These are phyloP conservation scores for Letharia columbiana DNA, from an alignment of 495 filamentous ascomycete genomes.

Conservation along the genomic window DNA sequence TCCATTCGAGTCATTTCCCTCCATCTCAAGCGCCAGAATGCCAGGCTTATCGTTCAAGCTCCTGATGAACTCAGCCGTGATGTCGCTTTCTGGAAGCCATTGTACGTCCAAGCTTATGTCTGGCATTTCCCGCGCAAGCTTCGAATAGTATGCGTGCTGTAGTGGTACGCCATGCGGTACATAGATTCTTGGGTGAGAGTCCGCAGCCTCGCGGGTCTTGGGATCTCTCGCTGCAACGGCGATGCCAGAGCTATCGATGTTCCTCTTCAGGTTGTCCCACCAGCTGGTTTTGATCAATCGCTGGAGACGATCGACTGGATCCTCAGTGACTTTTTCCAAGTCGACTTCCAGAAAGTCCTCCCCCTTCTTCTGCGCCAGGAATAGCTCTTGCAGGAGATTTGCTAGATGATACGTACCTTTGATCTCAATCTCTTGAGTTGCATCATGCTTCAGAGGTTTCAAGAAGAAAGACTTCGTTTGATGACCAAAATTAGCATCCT, in stretches of 20 bases:
- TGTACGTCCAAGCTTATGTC: slow-evolving; percentile 81
- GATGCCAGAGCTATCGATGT: slow-evolving; percentile 83
- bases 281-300: slow-evolving; percentile 81
- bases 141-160: slow-evolving; percentile 79
- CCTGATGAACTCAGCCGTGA: slow-evolving; percentile 66
- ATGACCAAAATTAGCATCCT: slow-evolving; percentile 41
- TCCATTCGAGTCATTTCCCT: slow-evolving; percentile 50
- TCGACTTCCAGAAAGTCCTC: slow-evolving; percentile 79
- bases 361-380: slow-evolving; percentile 77
- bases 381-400: slow-evolving; percentile 88
- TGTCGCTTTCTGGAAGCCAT: slow-evolving; percentile 54
- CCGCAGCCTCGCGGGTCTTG: slow-evolving; percentile 75
- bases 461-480: slow-evolving; percentile 36
- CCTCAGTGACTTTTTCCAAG: slow-evolving; percentile 79
- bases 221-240: slow-evolving; percentile 75
- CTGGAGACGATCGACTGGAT: slow-evolving; percentile 76
- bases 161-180: slow-evolving; percentile 75
- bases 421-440: slow-evolving; percentile 45
- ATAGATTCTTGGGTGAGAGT: slow-evolving; percentile 87
- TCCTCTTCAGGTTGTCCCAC: slow-evolving; percentile 79
- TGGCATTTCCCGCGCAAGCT: slow-evolving; percentile 63
- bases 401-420: slow-evolving; percentile 94
- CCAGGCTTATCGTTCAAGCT: slow-evolving; percentile 78
- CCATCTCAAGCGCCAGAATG: slow-evolving; percentile 82
- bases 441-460: background rate